phyloP scores from a whole-genome alignment of 108 stramenopile genomes.

The Skeletonema costatum region DNA sequence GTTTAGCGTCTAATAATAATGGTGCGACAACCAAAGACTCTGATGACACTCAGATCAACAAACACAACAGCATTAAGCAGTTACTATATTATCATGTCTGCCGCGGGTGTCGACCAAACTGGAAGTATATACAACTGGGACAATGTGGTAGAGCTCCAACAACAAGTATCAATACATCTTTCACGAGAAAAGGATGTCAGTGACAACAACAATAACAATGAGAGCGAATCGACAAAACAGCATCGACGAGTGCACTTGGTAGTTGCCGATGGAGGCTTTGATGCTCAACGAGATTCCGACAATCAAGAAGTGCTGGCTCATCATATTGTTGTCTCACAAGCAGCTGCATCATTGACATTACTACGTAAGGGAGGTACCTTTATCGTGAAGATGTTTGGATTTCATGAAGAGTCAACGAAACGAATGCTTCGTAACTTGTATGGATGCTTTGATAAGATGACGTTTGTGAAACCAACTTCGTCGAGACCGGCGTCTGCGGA shows the following conservation, averaged over 20 bases:
- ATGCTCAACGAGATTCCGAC: constrained; percentile 84
- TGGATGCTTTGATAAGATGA: constrained; percentile 51
- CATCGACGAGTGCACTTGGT: constrained; percentile 61
- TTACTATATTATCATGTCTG: constrained; percentile 53
- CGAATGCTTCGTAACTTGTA: constrained; percentile 32
- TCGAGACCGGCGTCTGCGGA: constrained; percentile 88
- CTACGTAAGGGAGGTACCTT: constrained; percentile 63
- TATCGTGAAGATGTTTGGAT: constrained; percentile 84
- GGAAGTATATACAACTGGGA: constrained; percentile 88
- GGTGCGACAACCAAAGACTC: background rate
- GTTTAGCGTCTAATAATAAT: constrained; percentile 4
- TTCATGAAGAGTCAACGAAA: constrained; percentile 54
- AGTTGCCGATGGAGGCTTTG: constrained; percentile 89
- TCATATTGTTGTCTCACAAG: constrained; percentile 75
- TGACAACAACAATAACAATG: background rate
- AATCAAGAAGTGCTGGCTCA: constrained; percentile 76
- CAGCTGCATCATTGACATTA: constrained; percentile 70
- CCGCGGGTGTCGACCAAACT: constrained; percentile 74
- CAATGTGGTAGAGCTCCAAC: constrained; percentile 61
- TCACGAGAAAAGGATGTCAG: background rate
- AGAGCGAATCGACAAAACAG: background rate
- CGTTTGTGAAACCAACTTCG: constrained; percentile 74
- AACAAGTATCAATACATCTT: constrained; percentile 22
- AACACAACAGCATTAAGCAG: background rate
- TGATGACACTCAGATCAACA: background rate